These are phyloP conservation scores for Lanmaoa pseudosensibilis DNA, from an alignment of 768 basidiomycete species.

Conservation along the genomic window DNA sequence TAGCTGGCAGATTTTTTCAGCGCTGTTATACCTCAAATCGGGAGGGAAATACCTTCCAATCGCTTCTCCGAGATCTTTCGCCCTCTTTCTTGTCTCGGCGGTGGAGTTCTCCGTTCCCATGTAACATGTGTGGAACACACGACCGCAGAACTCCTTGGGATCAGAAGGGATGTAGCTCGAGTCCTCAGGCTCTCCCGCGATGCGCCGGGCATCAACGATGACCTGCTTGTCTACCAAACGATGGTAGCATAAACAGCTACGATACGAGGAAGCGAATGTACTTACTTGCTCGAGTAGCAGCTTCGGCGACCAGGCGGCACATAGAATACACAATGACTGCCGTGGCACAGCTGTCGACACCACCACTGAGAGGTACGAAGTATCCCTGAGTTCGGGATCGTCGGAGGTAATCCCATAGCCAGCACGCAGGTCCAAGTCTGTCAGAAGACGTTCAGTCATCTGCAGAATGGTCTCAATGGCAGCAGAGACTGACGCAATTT, in stretches of 20 bases:
- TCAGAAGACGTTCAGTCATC: not conserved
- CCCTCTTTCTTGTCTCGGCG: slow-evolving; percentile 77
- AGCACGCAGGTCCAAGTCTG: slow-evolving; percentile 95
- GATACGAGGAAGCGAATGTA: not conserved
- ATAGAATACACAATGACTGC: slow-evolving; percentile 95
- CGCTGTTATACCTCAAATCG: not conserved
- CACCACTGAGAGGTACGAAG: slow-evolving; percentile 93
- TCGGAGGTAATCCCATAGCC: slow-evolving; percentile 99
- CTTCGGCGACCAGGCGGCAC: slow-evolving; percentile 87
- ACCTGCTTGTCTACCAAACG: slow-evolving; percentile 68
- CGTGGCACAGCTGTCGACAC: slow-evolving; percentile 97
- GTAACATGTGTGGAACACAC: slow-evolving; percentile 97
- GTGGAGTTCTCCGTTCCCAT: slow-evolving; percentile 99
- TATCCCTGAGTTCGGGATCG: slow-evolving; percentile 93
- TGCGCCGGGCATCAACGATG: slow-evolving; percentile 86
- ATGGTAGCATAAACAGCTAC: not conserved
- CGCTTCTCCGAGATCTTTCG: slow-evolving; percentile 81
- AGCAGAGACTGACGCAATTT: slow-evolving; percentile 78
- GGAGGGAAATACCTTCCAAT: slow-evolving; percentile 73
- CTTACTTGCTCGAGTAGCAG: slow-evolving; percentile 71
- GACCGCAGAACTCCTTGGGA: slow-evolving; percentile 77
- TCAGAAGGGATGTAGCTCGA: slow-evolving; percentile 86
- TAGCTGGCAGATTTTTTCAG: slow-evolving; percentile 53
- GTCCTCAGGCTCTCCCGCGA: slow-evolving; percentile 78
- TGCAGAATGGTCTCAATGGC: not conserved